Evolutionary conservation across 2,329 filamentous ascomycete genomes (phyloP).

Genomic region (Cercospora janseana): DNA sequence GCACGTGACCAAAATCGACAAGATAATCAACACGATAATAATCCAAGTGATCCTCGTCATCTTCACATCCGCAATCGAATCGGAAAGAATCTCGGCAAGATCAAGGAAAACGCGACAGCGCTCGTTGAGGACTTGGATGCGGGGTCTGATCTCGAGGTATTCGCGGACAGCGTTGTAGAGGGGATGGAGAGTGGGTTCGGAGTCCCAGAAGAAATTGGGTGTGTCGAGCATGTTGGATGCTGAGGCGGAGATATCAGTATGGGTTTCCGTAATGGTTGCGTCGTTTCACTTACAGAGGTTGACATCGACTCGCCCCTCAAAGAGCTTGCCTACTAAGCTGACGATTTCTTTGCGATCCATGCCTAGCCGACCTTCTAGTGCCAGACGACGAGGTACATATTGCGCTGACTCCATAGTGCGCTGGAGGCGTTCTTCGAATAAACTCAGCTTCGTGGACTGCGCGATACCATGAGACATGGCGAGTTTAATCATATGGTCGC

Average conservation of each 20-base stretch:
- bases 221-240: constrained; percentile 94
- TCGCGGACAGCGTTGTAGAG: constrained; percentile 93
- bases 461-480: constrained; percentile 97
- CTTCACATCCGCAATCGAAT: constrained; percentile 88
- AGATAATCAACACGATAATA: constrained; percentile 86
- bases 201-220: constrained; percentile 98
- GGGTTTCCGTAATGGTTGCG: not conserved
- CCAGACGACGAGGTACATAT: constrained; percentile 83
- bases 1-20: constrained; percentile 88
- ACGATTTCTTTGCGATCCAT: constrained; percentile 92
- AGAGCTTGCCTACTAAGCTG: constrained; percentile 82
- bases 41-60: constrained; percentile 98
- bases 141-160: constrained; percentile 94
- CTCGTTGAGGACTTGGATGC: constrained; percentile 95
- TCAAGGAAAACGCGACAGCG: constrained; percentile 95
- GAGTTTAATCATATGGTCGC: constrained; percentile 98
- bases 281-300: constrained; percentile 77
- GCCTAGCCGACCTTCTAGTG: constrained; percentile 82
- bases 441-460: constrained; percentile 92
- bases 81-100: constrained; percentile 88
- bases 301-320: constrained; percentile 92
- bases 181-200: constrained; percentile 89
- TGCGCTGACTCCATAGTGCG: constrained; percentile 91
- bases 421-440: constrained; percentile 95
- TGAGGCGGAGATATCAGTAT: constrained; percentile 40